Conservation (phyloP, 2,329 filamentous ascomycete species). For the Diplodia mutila region DNA sequence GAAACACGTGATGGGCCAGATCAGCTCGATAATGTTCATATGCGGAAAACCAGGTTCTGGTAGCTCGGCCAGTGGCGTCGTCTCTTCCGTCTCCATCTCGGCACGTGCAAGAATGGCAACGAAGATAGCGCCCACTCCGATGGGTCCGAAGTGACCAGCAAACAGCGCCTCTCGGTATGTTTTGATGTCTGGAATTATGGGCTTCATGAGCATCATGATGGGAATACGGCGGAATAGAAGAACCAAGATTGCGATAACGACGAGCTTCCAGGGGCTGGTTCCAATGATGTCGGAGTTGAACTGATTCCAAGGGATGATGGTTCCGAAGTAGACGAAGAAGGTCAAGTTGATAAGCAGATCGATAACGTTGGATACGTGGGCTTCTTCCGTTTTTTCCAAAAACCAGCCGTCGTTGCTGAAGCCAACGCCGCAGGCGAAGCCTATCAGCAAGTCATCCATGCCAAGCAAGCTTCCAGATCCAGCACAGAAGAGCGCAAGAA, state of each 20-base stretch:
- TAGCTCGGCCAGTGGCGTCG: conserved; percentile 71
- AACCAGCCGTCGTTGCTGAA: conserved; percentile 99
- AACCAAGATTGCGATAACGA: conserved; percentile 92
- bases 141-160: conserved; percentile 95
- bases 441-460: conserved; percentile 90
- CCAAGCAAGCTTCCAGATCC: conserved; percentile 90
- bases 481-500: conserved; percentile 91
- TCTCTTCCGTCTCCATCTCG: conserved; percentile 78
- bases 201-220: conserved; percentile 89
- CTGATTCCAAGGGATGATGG: conserved; percentile 94
- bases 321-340: conserved; percentile 97
- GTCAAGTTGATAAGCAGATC: conserved; percentile 95
- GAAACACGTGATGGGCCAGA: conserved; percentile 96
- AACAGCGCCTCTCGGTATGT: conserved; percentile 98
- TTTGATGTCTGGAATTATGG: conserved; percentile 93
- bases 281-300: conserved; percentile 76
- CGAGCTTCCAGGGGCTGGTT: conserved; percentile 81
- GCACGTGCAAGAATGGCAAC: conserved; percentile 89
- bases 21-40: conserved; percentile 76
- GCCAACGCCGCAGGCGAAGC: conserved; percentile 94
- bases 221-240: conserved; percentile 95
- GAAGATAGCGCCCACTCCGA: conserved; percentile 95
- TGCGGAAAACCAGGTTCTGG: conserved; percentile 63
- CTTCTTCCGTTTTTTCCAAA: conserved; percentile 95
- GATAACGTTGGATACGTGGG: conserved; percentile 98